Base-by-base conservation (phyloP, 2,329 filamentous ascomycete species). In the Pseudocercospora macadamiae region DNA sequence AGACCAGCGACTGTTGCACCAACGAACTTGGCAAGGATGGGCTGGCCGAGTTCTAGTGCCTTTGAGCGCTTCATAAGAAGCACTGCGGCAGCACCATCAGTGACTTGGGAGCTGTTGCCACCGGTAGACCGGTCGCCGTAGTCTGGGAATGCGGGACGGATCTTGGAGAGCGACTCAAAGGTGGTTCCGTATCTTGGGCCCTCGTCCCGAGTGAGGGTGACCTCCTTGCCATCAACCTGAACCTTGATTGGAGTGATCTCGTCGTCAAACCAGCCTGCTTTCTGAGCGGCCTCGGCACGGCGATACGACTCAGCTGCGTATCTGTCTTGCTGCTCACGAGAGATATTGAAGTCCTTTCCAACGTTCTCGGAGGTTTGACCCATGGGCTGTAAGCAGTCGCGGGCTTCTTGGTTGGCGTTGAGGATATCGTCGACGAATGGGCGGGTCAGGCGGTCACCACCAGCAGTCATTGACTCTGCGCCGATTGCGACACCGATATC, bases 301-400 rank as follows among this genome's bases (percentile, higher is more conserved):
- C 87, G 85, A 81, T 92, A 99, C 45, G 88, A 92, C 80, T 96
- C 91, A 8, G 89, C 89, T 0, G 95, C 91, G 75, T 87, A 97
- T 66, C 83, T 80, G 76, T 99, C 95, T 79, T 97, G 90, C 73
- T 80, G 78, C 73, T 93, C 87, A 61, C 95, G 86, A 2, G 85
- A 79, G 73, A 99, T 88, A 72, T 89, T 85, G 76, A 97, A 97
- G 78, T 97, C 95, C 49, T 86, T 86, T 68, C 89, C 91, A 25
- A 99, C 92, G 73, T 97, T 97, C 81, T 99, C 95, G 60, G 89
- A 93, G 2, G 95, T 99, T 85, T 96, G 96, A 19, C 95, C 95
- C 95, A 99, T 99, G 66, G 93, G 90, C 82, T 92, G 86, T 86
- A 93, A 86, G 82, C 92, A 95, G 79, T 97, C 93, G 47, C 77